Base-by-base conservation (phyloP, 192 early-diverging fungal species). In the Coemansia brasiliensis region DNA sequence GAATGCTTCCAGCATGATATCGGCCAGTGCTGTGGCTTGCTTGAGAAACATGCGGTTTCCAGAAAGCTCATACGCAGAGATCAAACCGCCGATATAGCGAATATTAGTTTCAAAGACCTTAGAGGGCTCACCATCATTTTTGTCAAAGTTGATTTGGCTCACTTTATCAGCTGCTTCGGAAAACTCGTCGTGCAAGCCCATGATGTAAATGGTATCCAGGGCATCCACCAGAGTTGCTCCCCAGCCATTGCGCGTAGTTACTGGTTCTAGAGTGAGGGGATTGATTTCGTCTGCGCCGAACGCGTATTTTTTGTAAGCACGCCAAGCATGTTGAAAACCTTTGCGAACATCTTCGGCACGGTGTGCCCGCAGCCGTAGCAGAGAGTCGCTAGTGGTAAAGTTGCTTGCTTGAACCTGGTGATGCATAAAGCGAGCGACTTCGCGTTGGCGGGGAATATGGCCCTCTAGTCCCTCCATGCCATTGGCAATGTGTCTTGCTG, bases 191-290 rank as follows among this genome's bases (percentile, higher is more conserved):
- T 75, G 70, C 20, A 92, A 82, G 2, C 84, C 88, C 90, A 96
- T 92, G 44, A 96, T 63, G 16, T 86, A 64, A 32, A 94, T 85
- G 5, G 95, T 98, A 50, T 96, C 94, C 7, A 95, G 71, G 1
- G 91, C 82, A 69, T 98, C 95, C 32, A 94, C 94, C 88, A 95
- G 87, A 16, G 92, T 94, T 32, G 92, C 83, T 5, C 95, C 95
- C 65, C 91, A 82, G 22, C 90, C 84, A 27, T 80, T 80, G 48
- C 78, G 66, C 40, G 72, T 74, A 4, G 78, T 80, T 18, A 71
- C 39, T 8, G 78, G 44, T 60, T 80, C 78, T 32, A 74, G 57
- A 1, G 78, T 80, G 48, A 80, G 48, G n/a, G 78, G 78, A 43
- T 80, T 74, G 55, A 80, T 80, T 57, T 91, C 89, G 62, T 96